These are phyloP conservation scores for Xylaria sp. DNA, from an alignment of 2,329 filamentous ascomycete genomes.

Conservation along the genomic window DNA sequence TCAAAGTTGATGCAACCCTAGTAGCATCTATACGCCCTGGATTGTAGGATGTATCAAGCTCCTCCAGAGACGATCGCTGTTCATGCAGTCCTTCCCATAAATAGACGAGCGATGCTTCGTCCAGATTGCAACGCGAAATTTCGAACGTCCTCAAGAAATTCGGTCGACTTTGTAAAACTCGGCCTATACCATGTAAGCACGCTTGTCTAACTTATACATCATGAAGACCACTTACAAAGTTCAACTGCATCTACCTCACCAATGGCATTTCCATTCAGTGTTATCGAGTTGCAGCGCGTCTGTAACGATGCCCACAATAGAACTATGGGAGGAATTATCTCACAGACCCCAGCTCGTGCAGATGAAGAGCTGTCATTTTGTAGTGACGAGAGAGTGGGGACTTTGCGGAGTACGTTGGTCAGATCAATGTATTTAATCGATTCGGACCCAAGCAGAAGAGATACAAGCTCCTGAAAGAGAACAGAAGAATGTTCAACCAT, in stretches of 20 bases:
- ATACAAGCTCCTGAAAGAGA: conserved; percentile 67
- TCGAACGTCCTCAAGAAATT: conserved; percentile 61
- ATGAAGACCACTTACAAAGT: conserved; percentile 53
- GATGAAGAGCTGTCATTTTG: conserved; percentile 23
- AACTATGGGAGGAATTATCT: conserved; percentile 61
- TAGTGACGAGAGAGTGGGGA: conserved; percentile 40
- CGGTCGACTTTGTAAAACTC: conserved; percentile 47
- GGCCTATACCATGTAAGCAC: conserved; percentile 39
- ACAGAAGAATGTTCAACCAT: conserved; percentile 61
- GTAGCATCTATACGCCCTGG: conserved; percentile 62
- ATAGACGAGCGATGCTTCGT: conserved; percentile 59
- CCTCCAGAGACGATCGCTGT: conserved; percentile 58
- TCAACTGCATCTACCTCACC: conserved; percentile 60
- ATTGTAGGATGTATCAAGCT: conserved; percentile 65
- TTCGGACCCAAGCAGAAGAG: conserved; percentile 65
- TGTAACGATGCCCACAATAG: conserved; percentile 60
- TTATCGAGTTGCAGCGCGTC: conserved; percentile 62
- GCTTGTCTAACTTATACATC: not conserved
- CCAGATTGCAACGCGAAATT: conserved; percentile 63
- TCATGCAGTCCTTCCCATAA: conserved; percentile 61
- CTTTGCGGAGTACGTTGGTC: conserved; percentile 54
- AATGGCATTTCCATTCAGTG: conserved; percentile 62
- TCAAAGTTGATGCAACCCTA: conserved; percentile 58
- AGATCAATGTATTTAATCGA: conserved; percentile 66
- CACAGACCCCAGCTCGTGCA: conserved; percentile 44